Conservation (phyloP, 495 filamentous ascomycete species). For the Talaromyces trachyspermus region DNA sequence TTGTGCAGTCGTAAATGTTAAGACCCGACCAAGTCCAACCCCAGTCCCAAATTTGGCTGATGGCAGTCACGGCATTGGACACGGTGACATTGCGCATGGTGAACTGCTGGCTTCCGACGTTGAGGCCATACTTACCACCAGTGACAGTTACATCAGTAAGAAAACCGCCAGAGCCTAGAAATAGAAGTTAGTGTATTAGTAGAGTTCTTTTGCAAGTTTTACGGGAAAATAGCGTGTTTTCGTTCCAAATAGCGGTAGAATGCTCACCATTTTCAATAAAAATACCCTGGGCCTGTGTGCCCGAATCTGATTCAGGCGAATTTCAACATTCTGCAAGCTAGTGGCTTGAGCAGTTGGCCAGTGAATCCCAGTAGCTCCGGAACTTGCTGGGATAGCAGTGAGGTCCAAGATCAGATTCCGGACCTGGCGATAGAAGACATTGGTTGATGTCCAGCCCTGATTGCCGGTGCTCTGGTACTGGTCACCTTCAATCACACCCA, state of each 20-base stretch:
- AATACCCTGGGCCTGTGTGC: conserved; percentile 63
- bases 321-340: conserved; percentile 69
- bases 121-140: conserved; percentile 59
- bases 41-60: conserved; percentile 54
- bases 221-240: conserved; percentile 14
- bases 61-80: conserved; percentile 53
- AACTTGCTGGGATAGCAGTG: conserved; percentile 49
- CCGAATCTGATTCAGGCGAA: conserved; percentile 54
- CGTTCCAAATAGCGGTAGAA: conserved; percentile 8
- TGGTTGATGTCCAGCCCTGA: conserved; percentile 51
- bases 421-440: conserved; percentile 72
- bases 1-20: conserved; percentile 42
- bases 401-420: conserved; percentile 72
- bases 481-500: conserved; percentile 64
- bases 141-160: conserved; percentile 57
- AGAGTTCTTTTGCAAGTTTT: background rate
- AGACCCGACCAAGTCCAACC: conserved; percentile 48
- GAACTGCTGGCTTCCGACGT: conserved; percentile 73
- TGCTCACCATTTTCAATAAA: conserved; percentile 63
- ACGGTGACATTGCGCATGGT: conserved; percentile 70
- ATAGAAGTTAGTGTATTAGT: background rate
- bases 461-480: conserved; percentile 42
- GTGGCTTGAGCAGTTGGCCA: conserved; percentile 71
- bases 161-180: conserved; percentile 61
- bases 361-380: conserved; percentile 58